Base-by-base conservation (phyloP, 2,329 filamentous ascomycete species). In the Hypocreales sp. region DNA sequence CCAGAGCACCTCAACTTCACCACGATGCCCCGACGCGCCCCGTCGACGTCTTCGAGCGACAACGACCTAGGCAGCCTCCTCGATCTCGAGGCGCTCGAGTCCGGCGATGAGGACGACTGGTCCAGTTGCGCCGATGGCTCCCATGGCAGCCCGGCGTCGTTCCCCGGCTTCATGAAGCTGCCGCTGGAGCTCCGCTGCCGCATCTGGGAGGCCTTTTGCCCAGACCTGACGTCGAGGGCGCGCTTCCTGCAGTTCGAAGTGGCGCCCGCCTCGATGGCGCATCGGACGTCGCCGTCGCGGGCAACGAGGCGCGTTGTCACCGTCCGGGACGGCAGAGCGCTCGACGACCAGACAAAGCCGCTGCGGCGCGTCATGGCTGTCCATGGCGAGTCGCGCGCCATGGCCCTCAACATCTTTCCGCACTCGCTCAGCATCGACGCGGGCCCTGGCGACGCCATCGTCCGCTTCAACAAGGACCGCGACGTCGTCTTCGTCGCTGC, bases 321-420 rank as follows among this genome's bases (percentile, higher is more conserved):
- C 1, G 36, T 45, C 3, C 35, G 27, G 9, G 41, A 49, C 5
- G 38, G 41, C 5, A 11, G 34, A 1, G 35, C 28, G 4, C 40
- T 55, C 0, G 31, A 35, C 1, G 35, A 44, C 4, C 43, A 46
- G n/a, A 56, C 50, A 1, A 31, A 30, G 13, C 26, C 35, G 2
- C 28, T 46, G 2, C 46, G 51, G 7, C 31, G 35, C 4, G 33
- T 58, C 10, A 35, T 55, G 18, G 44, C 51, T 2, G 41, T 50
- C 7, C 41, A 53, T 20, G 36, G 40, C 7, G 52, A 56, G 33
- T 51, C 50, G n/a, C 53, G 55, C 15, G 35, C 31, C 10, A 29
- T 54, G 4, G 53, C 42, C 5, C 31, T 44, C 21, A 40, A 36
- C 7, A 35, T 31, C 3, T 49, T 46, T 8, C 55, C 55, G 0